phyloP scores from a whole-genome alignment of 768 basidiomycete species.

The Naganishia friedmannii region DNA sequence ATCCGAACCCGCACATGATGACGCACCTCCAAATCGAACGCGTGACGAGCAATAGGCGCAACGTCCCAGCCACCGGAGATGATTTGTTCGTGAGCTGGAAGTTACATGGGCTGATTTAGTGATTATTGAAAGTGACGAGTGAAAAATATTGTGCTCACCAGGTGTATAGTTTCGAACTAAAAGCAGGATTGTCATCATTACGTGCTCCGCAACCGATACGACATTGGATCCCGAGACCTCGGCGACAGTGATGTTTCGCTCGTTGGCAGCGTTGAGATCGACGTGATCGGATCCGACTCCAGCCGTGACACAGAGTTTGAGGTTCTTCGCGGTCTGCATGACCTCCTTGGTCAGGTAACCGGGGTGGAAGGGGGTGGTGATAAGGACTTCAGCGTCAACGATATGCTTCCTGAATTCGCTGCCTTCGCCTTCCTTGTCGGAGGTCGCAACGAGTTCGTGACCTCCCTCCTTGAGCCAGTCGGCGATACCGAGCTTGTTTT shows the following conservation, averaged over 20 bases:
- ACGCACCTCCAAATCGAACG: slow-evolving; percentile 75
- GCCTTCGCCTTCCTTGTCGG: slow-evolving; percentile 76
- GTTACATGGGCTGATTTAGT: too few species aligned
- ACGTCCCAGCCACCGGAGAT: slow-evolving; percentile 83
- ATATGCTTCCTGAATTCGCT: slow-evolving; percentile 75
- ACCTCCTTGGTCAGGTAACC: slow-evolving; percentile 50
- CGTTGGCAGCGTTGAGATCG: slow-evolving; percentile 81
- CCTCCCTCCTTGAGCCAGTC: slow-evolving; percentile 68
- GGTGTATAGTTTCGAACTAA: slow-evolving; percentile 81
- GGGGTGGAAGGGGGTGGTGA: slow-evolving; percentile 51
- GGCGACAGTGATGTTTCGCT: slow-evolving; percentile 72
- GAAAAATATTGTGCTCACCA: background rate
- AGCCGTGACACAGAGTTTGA: slow-evolving; percentile 85
- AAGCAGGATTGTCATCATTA: slow-evolving; percentile 74
- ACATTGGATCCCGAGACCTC: slow-evolving; percentile 86
- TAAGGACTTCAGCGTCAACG: slow-evolving; percentile 38
- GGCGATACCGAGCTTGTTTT: slow-evolving; percentile 67
- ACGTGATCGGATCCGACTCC: slow-evolving; percentile 88
- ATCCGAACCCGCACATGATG: slow-evolving; percentile 34
- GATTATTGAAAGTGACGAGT: too few species aligned
- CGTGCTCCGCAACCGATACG: slow-evolving; percentile 71
- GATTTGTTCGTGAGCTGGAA: slow-evolving; percentile 64
- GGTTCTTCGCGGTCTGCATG: slow-evolving; percentile 69
- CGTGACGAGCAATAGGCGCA: slow-evolving; percentile 73
- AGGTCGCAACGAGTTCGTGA: slow-evolving; percentile 72